A percentile compares a stretch with the other conserved stretches of the same genome.
phyloP scores from a whole-genome alignment of 441 rosid genomes.

The Gossypium lobatum region DNA sequence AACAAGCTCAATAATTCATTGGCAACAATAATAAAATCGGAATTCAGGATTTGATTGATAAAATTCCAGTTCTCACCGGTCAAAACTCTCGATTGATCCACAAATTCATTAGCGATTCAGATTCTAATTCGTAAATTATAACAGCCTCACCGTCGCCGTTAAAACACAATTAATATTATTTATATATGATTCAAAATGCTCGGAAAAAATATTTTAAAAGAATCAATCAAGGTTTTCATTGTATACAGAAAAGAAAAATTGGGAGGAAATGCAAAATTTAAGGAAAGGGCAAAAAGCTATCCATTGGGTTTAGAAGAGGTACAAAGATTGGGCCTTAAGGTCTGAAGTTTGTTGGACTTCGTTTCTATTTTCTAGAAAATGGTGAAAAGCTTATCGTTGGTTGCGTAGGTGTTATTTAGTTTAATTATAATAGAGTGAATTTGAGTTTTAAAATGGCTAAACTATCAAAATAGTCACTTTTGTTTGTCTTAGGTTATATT shows the following conservation, averaged over 20 bases:
- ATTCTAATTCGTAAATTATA: not conserved
- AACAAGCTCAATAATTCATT: not conserved
- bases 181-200: not conserved
- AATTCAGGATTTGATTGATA: not conserved
- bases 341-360: not conserved
- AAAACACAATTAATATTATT: not conserved
- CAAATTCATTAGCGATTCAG: not conserved
- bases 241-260: no score
- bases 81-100: not conserved
- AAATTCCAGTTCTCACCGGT: not conserved
- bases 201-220: not conserved
- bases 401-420: no score
- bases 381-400: no score
- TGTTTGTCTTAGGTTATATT: no score
- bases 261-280: not conserved
- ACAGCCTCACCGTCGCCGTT: not conserved
- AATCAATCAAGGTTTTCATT: no score
- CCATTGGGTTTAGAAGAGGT: not conserved
- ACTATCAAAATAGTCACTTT: no score
- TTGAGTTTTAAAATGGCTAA: no score
- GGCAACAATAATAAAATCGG: not conserved
- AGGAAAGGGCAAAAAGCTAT: no score
- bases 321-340: not conserved
- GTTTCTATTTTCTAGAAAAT: not conserved
- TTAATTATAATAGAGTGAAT: no score